Percentiles rank a stretch among this genome's conserved stretches.
Conservation (phyloP, 257 asterid species). For the Fraxinus quadrangulata region DNA sequence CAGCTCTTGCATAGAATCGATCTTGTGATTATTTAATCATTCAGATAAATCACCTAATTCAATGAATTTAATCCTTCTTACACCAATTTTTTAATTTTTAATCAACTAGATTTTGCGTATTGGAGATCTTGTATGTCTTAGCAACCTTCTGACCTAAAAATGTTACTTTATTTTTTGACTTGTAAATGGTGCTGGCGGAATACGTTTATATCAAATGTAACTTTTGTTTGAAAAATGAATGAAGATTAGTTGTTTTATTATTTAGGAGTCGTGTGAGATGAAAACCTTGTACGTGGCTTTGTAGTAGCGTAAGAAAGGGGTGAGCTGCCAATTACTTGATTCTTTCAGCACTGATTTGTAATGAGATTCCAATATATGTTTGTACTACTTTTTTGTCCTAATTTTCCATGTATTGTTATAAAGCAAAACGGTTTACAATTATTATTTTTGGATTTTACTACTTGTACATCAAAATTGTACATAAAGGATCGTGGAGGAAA, state of each 20-base stretch:
- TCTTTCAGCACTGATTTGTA: not conserved
- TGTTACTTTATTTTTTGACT: slow-evolving; percentile 10
- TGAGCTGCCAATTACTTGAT: not conserved
- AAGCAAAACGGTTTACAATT: too few species aligned
- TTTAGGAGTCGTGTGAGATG: not conserved
- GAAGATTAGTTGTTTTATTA: not conserved
- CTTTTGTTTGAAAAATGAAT: not conserved
- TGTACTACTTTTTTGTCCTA: not conserved
- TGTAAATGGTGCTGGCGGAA: slow-evolving; percentile 32
- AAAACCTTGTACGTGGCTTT: slow-evolving; percentile 11
- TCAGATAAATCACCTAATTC: slow-evolving; percentile 25
- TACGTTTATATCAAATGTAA: slow-evolving; percentile 1
- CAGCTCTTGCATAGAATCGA: slow-evolving; percentile 28
- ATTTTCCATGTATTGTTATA: too few species aligned
- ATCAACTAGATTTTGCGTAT: slow-evolving; percentile 31
- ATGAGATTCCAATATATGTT: not conserved
- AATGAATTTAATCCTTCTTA: slow-evolving; percentile 15
- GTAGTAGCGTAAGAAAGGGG: not conserved
- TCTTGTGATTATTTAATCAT: not conserved
- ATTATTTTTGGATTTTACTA: too few species aligned
- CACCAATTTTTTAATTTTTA: slow-evolving; percentile 42
- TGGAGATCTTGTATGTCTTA: slow-evolving; percentile 27
- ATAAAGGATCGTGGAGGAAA: too few species aligned
- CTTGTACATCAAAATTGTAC: too few species aligned
- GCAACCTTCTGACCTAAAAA: slow-evolving; percentile 27